Evolutionary conservation across 1,284 basidiomycete genomes (phyloP), one percentile per base, ranked within the genome.

Genomic region (Porodaedalea pini): DNA sequence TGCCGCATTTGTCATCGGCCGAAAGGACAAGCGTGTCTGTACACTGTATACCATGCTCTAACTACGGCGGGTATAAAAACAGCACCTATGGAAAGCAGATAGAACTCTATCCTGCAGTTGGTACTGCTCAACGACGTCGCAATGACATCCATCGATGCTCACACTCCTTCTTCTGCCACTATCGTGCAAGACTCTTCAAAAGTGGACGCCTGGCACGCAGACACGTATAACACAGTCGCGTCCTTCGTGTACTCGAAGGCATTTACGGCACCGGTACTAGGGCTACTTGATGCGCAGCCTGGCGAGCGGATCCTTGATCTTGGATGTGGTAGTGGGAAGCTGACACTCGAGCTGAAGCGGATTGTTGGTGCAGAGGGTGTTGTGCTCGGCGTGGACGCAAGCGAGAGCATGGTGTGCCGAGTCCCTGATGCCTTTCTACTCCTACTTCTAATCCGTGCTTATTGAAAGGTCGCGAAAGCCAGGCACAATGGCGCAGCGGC

Each of bases 301-400:
- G 88, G 88, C 1, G 87, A 93, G 62, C 73, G 73, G 44, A 85
- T 94, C 56, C 74, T 89, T 43, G 92, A 94, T 66, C 73, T 94
- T 39, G 91, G 92, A 2, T 93, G 91, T 66, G 91, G 92, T 3
- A 90, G 83, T 44, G 91, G 90, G 0, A 86, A 93, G 63, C 70
- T 94, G 13, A 89, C 88, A 0, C 62, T 78, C 41, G 71, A 78
- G 58, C 74, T 93, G 43, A 75, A 78, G 51, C 65, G 75, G 8
- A 65, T 76, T 7, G 86, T 92, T 0, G 78, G 80, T 13, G 60
- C 62, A 6, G 65, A 70, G 1, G 90, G 90, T 0, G 37, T 75
- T 4, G 80, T 90, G 2, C 74, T 86, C 2, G 92, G 88, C 0
- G 72, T 86, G 6, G 92, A 94, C 68, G 73, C 76, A 19, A 91